These are phyloP conservation scores for Euptelea pleiosperma DNA, from an alignment of 164 flowering plant genomes.

Conservation along the genomic window DNA sequence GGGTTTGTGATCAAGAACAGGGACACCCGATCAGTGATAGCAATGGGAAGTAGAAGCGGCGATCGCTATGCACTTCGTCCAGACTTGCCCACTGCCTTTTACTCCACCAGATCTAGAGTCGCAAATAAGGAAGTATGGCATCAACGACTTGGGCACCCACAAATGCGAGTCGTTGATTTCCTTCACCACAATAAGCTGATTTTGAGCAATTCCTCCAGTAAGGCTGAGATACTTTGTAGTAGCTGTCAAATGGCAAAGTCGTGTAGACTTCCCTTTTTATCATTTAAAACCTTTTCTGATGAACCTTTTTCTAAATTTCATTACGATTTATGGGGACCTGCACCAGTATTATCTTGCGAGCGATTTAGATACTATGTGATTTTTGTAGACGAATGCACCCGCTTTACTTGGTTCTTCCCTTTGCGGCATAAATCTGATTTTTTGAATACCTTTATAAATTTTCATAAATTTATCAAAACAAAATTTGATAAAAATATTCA, in stretches of 20 bases:
- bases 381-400: not conserved
- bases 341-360: not conserved
- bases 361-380: too few relatives aligned
- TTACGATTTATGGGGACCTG: not conserved
- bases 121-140: not conserved
- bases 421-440: not conserved
- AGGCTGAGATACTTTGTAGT: not conserved
- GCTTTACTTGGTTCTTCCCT: not conserved
- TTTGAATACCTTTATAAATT: too few relatives aligned
- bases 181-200: not conserved
- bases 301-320: not conserved
- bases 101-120: too few relatives aligned
- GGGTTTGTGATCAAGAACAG: not conserved
- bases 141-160: not conserved
- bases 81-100: too few relatives aligned
- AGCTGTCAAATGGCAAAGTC: not conserved
- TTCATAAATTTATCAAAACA: not conserved
- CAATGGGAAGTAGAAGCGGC: not conserved
- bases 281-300: too few relatives aligned
- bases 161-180: not conserved
- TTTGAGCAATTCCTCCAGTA: not conserved
- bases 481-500: not conserved
- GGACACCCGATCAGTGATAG: not conserved
- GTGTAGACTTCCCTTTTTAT: not conserved
- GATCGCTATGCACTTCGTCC: not conserved